These are phyloP conservation scores for Aspergillus saccharolyticus DNA, from an alignment of 495 filamentous ascomycete species.

Conservation along the genomic window DNA sequence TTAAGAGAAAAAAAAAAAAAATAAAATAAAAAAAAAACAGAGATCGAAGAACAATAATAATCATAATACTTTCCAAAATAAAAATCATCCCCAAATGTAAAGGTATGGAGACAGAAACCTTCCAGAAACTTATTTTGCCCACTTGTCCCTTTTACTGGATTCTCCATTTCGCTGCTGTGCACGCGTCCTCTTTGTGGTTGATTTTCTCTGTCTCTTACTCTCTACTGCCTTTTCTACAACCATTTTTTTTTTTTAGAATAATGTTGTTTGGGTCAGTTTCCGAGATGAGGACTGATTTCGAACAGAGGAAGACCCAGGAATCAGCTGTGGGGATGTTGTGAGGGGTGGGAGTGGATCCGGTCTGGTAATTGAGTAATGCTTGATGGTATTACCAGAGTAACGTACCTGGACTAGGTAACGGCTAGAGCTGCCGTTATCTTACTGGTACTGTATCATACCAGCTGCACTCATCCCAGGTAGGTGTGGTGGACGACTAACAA, in stretches of 20 bases:
- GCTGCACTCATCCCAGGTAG: background rate
- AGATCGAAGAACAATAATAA: background rate
- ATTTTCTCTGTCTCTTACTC: slow-evolving; percentile 2
- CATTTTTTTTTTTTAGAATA: slow-evolving; percentile 11
- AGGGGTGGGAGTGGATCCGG: slow-evolving; percentile 10
- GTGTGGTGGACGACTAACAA: background rate
- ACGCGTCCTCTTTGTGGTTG: background rate
- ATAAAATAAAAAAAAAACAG: background rate
- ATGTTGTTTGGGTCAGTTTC: slow-evolving; percentile 8
- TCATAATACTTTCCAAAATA: background rate
- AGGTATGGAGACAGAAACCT: slow-evolving; percentile 9
- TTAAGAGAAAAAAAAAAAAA: background rate
- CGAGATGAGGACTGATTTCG: slow-evolving; percentile 13
- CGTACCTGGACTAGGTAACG: background rate
- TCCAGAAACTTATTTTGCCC: slow-evolving; percentile 7
- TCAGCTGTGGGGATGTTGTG: slow-evolving; percentile 17
- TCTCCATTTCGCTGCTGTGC: background rate
- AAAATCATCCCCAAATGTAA: slow-evolving; percentile 4
- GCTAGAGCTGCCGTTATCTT: background rate
- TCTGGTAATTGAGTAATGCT: background rate
- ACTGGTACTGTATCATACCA: slow-evolving; percentile 2
- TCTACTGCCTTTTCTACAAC: slow-evolving; percentile 8
- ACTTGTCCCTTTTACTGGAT: slow-evolving; percentile 3
- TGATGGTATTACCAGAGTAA: slow-evolving; percentile 14
- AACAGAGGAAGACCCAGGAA: slow-evolving; percentile 15